These are phyloP conservation scores for Nannizziopsis arthrosporioides DNA, from an alignment of 2,329 filamentous ascomycete species.

Conservation along the genomic window DNA sequence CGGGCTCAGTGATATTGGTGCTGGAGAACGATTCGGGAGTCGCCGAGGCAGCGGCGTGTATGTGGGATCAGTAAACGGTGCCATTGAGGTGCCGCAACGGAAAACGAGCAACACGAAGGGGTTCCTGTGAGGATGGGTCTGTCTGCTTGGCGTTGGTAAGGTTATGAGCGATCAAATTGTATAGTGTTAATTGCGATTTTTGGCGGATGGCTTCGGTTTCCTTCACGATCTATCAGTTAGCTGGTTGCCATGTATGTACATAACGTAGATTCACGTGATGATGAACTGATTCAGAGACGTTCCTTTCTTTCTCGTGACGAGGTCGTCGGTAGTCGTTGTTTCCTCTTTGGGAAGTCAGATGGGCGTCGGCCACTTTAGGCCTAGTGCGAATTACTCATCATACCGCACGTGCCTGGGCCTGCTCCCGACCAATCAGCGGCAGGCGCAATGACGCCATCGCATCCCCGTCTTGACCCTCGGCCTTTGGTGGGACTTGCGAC, in stretches of 20 bases:
- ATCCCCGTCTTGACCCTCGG: not conserved
- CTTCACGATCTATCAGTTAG: no score
- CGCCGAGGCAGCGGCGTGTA: conserved; percentile 30
- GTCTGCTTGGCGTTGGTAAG: not conserved
- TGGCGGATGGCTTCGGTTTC: not conserved
- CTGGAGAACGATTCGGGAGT: conserved; percentile 24
- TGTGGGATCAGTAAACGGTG: conserved; percentile 25
- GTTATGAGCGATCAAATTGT: not conserved
- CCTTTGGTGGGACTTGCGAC: not conserved
- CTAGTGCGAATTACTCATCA: no score
- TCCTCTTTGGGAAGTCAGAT: no score
- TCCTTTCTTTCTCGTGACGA: no score
- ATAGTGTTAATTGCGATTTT: not conserved
- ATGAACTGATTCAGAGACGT: no score
- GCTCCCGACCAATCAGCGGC: not conserved
- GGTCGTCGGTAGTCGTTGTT: no score
- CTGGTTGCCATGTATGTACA: no score
- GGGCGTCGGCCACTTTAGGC: no score
- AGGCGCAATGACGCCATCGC: conserved; percentile 7
- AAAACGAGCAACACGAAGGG: conserved; percentile 67
- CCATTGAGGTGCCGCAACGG: conserved; percentile 48
- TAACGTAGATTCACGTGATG: no score
- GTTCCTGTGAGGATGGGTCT: conserved; percentile 47
- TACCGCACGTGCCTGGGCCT: not conserved
- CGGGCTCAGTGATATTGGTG: conserved; percentile 28